Base-by-base conservation (phyloP, 2,329 filamentous ascomycete genomes). In the Scedosporium dehoogii region DNA sequence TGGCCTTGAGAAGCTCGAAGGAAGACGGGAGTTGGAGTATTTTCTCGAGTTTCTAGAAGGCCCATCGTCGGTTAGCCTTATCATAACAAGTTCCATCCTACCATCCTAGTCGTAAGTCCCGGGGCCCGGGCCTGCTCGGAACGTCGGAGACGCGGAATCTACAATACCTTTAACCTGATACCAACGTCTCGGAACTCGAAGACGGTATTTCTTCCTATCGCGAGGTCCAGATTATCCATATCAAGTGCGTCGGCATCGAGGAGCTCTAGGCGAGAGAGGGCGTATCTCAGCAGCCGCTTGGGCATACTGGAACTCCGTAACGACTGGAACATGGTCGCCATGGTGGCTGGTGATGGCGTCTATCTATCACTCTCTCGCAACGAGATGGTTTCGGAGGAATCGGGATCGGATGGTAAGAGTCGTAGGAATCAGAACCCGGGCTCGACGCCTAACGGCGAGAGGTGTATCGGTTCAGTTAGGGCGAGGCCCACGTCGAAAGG, bases 111-210 rank as follows among this genome's bases (percentile, higher is more conserved):
- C 62, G 59, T 27, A 9, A 33, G 44, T 23, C 25, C 27, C 27
- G 48, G 10, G n/a, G 46, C 18, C 16, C 58, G n/a, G 23, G 14
- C 42, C 58, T 16, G 60, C 62, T 38, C 18, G 58, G 42, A 62
- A 57, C 38, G 58, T 33, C 33, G 46, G 38, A 6, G 48, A 18
- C 46, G 60, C 12, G 59, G 10, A 38, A 38, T 62, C 60, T 63
- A 57, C 73, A 79, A 68, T 79, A 90, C 91, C 80, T 91, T 84
- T 64, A 92, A 76, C 71, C 87, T 89, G 66, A 97, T 78, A 2
- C 89, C 91, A 63, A 97, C 88, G 80, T 97, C 89, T 68, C 88
- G 86, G 68, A 97, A 87, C 73, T 96, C 92, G 55, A 97, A 82
- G 0, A 89, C 88, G 48, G 88, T 94, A 67, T 88, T 87, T 73